A percentile compares a stretch with the other conserved stretches of the same genome.
phyloP scores from a whole-genome alignment of 2,329 filamentous ascomycete species.

The Scleromitrula shiraiana region DNA sequence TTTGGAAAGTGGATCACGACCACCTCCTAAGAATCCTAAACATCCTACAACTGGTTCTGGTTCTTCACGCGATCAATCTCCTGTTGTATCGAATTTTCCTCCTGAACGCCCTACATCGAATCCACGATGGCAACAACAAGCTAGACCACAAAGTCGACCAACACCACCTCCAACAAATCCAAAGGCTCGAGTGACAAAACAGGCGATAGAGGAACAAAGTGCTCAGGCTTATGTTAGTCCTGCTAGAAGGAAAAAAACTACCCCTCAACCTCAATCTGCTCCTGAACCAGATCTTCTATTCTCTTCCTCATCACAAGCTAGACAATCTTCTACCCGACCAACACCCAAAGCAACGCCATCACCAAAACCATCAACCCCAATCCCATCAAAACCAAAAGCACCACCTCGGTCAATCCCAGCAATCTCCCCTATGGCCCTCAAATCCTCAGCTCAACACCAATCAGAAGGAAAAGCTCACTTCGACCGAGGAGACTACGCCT shows the following conservation, averaged over 20 bases:
- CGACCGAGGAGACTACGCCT: slow-evolving; percentile 86
- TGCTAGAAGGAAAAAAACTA: slow-evolving; percentile 65
- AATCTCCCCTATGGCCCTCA: slow-evolving; percentile 60
- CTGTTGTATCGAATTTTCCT: slow-evolving; percentile 38
- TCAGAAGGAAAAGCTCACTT: slow-evolving; percentile 79
- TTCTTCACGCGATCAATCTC: slow-evolving; percentile 41
- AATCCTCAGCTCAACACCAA: slow-evolving; percentile 70
- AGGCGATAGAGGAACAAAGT: slow-evolving; percentile 70
- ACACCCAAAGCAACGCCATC: slow-evolving; percentile 32
- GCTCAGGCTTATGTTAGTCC: slow-evolving; percentile 83
- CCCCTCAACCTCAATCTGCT: slow-evolving; percentile 30
- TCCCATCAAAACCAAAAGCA: slow-evolving; percentile 38
- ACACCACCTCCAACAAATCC: slow-evolving; percentile 35
- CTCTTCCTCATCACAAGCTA: slow-evolving; percentile 26
- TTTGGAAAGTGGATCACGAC: slow-evolving; percentile 59
- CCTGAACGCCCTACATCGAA: slow-evolving; percentile 37
- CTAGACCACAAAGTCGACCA: slow-evolving; percentile 15
- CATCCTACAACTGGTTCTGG: slow-evolving; percentile 19
- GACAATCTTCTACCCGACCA: slow-evolving; percentile 27
- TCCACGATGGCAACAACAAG: slow-evolving; percentile 55
- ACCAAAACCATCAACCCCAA: slow-evolving; percentile 37
- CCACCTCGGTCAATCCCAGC: slow-evolving; percentile 48
- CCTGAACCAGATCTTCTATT: slow-evolving; percentile 60
- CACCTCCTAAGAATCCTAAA: slow-evolving; percentile 37
- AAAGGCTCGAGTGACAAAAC: slow-evolving; percentile 58